Conservation (phyloP, 805 yeast species). For the Kuraishia molischiana region DNA sequence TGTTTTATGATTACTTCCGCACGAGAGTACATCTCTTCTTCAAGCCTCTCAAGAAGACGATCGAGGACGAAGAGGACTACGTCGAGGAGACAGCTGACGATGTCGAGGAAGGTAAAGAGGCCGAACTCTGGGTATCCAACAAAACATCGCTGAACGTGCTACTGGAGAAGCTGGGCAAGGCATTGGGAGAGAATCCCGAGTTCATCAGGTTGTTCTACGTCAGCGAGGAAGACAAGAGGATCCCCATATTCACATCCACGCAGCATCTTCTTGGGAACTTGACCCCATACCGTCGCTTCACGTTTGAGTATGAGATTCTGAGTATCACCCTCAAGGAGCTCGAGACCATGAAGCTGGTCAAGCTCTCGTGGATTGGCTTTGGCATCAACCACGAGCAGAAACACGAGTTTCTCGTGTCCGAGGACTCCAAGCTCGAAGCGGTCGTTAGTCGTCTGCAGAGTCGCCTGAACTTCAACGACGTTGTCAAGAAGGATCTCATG, state of each 20-base stretch:
- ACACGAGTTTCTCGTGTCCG: conserved; percentile 62
- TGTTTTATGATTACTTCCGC: conserved; percentile 43
- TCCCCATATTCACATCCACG: conserved; percentile 34
- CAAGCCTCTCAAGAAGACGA: conserved; percentile 28
- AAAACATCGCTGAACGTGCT: conserved; percentile 49
- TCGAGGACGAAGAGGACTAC: conserved; percentile 38
- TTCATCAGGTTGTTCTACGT: conserved; percentile 59
- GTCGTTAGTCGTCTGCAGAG: conserved; percentile 46
- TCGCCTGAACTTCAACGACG: conserved; percentile 41
- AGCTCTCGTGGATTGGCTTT: conserved; percentile 62
- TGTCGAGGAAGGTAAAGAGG: conserved; percentile 9
- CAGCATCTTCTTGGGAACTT: conserved; percentile 16
- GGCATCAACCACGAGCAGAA: conserved; percentile 63
- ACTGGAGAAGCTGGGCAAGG: conserved; percentile 48
- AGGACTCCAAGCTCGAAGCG: conserved; percentile 42
- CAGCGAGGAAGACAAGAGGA: conserved; percentile 44
- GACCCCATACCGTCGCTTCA: conserved; percentile 1
- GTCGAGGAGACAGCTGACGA: conserved; percentile 20
- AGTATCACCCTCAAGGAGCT: conserved; percentile 66
- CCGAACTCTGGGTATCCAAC: conserved; percentile 64
- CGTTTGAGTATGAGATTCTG: conserved; percentile 67
- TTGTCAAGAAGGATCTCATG: conserved; percentile 34
- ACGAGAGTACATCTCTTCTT: conserved; percentile 54
- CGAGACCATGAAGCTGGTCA: conserved; percentile 63
- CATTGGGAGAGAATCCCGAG: conserved; percentile 44